Base-by-base conservation (phyloP, 2,329 filamentous ascomycete genomes). In the Colletotrichum kahawae region DNA sequence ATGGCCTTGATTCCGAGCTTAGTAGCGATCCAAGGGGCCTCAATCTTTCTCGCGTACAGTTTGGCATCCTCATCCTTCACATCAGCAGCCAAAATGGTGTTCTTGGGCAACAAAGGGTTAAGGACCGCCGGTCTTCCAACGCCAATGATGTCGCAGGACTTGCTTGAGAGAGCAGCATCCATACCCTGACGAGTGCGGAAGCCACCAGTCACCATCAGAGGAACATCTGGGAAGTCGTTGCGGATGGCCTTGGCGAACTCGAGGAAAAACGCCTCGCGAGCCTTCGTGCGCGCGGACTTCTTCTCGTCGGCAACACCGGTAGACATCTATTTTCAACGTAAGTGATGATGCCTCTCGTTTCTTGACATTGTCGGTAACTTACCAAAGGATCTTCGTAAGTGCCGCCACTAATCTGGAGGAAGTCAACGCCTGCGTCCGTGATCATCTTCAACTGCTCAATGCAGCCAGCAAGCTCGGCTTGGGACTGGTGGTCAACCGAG, bases 361-460 rank as follows among this genome's bases (percentile, higher is more conserved):
- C 5, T 18, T 2, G 9, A 7, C 43, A 48, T 5, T 48, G 43
- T n/a, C 7, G 13, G 9, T 4, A 48, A 74, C 80, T 67, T 79
- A 90, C 88, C 66, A 77, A 78, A 0, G 90, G 87, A 70, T 91
- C 82, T 78, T 92, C 89, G 77, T 90, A 92, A 0, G 82, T 89
- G 0, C 93, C 93, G 1, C 93, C 93, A 21, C 89, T 91, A 31
- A 95, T 88, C 82, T 95, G 93, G 3, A 95, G 82, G 77, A 94
- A 94, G 82, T 95, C 93, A 2, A 94, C 82, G 7, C 84, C 89
- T 51, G 85, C 86, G 7, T 82, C 83, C 0, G 82, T 82, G 6
- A 92, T 87, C 21, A 85, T 79, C n/a, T n/a, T n/a, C n/a, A n/a
- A 84, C 79, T 94, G 92, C 71, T 90, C 87, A 51, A 94, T 82